Percentiles rank a stretch among this genome's conserved stretches.
Evolutionary conservation across 1,139 yeast species (phyloP).

Genomic region (Pichia kudriavzevii): DNA sequence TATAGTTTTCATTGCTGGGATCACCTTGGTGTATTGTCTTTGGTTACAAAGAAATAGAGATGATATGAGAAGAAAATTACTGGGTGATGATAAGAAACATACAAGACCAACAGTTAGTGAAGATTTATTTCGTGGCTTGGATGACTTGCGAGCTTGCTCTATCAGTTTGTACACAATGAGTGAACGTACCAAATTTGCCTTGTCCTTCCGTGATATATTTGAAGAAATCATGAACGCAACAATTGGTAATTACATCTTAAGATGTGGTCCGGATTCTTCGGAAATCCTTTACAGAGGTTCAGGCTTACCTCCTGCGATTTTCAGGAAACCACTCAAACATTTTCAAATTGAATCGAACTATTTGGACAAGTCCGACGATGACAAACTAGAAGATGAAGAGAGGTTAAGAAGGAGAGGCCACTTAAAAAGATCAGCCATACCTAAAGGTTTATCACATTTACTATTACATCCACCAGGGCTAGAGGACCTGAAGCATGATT

Average conservation of each 20-base stretch:
- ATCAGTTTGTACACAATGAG: constrained; percentile 52
- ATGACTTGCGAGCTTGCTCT: constrained; percentile 53
- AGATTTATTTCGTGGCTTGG: constrained; percentile 42
- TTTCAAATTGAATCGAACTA: constrained; percentile 28
- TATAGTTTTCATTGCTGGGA: constrained; percentile 56
- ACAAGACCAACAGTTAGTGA: constrained; percentile 48
- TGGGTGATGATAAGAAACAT: constrained; percentile 47
- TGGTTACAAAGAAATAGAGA: constrained; percentile 53
- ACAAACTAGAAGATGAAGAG: constrained; percentile 38
- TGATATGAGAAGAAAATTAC: constrained; percentile 37
- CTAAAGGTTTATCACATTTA: constrained; percentile 42
- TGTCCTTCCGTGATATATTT: constrained; percentile 52
- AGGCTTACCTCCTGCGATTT: constrained; percentile 51
- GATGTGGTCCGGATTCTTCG: constrained; percentile 51
- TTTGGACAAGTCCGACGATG: constrained; percentile 32
- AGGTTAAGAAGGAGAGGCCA: constrained; percentile 38
- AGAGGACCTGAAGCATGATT: constrained; percentile 3
- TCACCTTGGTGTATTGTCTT: constrained; percentile 51
- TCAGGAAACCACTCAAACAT: constrained; percentile 33
- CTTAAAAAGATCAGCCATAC: constrained; percentile 40
- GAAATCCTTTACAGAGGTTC: constrained; percentile 34
- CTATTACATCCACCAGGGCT: constrained; percentile 30
- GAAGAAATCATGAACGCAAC: constrained; percentile 56
- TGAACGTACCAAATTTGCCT: constrained; percentile 51
- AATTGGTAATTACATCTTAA: constrained; percentile 42